Percentiles rank a stretch among this genome's conserved stretches.
Evolutionary conservation across 169 alveolate species (phyloP).

Genomic region (Nephromyces sp.): DNA sequence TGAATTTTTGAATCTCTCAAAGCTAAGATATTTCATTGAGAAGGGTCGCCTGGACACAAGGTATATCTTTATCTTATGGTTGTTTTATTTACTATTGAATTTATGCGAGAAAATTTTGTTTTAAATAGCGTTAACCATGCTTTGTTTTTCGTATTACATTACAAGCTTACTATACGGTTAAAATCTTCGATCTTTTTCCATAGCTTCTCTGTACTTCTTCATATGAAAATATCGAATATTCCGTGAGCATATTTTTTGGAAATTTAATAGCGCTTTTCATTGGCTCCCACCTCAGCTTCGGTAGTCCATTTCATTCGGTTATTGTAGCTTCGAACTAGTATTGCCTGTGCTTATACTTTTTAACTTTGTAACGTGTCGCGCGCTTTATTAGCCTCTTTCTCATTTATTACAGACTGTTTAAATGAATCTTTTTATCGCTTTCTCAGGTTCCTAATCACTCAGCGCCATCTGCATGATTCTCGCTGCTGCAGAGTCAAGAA

Average conservation of each 20-base stretch:
- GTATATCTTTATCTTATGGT: neutral
- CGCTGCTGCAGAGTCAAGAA: constrained; percentile 55
- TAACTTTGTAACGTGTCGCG: neutral
- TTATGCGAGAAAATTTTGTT: no score
- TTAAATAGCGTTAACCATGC: no score
- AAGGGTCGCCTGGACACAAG: constrained; percentile 65
- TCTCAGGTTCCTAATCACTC: constrained; percentile 63
- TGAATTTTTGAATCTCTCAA: constrained; percentile 58
- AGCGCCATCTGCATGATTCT: constrained; percentile 70
- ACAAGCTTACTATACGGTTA: neutral
- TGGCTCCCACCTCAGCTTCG: neutral
- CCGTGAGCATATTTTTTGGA: neutral
- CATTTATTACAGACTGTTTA: neutral
- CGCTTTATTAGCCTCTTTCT: neutral
- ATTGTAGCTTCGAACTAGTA: neutral
- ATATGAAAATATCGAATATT: neutral
- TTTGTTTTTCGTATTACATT: no score
- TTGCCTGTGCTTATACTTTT: no score
- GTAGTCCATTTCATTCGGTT: neutral
- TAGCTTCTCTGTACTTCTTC: neutral
- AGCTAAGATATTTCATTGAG: constrained; percentile 66
- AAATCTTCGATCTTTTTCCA: neutral
- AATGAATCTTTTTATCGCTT: neutral
- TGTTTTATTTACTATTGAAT: neutral
- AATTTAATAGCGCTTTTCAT: neutral